A percentile compares a stretch with the other conserved stretches of the same genome.
Conservation (phyloP, 2,329 filamentous ascomycete genomes). For the Ophidiomyces ophidiicola region DNA sequence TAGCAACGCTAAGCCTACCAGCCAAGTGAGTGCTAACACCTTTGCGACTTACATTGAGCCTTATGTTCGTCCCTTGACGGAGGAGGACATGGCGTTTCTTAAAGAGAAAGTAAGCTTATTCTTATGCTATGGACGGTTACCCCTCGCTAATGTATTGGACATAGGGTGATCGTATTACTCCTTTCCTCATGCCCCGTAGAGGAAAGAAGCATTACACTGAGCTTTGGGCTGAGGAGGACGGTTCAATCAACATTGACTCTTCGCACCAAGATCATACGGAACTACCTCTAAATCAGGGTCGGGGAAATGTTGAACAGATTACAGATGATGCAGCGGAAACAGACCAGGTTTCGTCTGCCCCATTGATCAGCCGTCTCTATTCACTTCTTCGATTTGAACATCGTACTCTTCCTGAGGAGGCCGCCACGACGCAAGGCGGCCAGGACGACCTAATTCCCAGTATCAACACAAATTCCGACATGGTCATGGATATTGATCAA, state of each 20-base stretch:
- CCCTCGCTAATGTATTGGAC: constrained; percentile 19
- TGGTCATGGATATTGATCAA: constrained; percentile 36
- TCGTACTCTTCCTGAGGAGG: constrained; percentile 42
- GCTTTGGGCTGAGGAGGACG: constrained; percentile 89
- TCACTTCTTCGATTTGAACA: constrained; percentile 68
- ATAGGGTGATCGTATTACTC: constrained; percentile 62
- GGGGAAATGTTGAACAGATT: constrained; percentile 76
- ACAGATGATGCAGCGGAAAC: constrained; percentile 77
- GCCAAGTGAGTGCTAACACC: constrained; percentile 85
- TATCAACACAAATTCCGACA: constrained; percentile 34
- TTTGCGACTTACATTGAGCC: constrained; percentile 90
- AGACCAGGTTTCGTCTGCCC: constrained; percentile 78
- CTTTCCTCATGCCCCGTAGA: constrained; percentile 75
- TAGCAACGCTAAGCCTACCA: constrained; percentile 81
- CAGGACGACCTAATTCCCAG: constrained; percentile 29
- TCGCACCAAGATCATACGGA: constrained; percentile 51
- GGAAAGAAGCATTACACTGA: constrained; percentile 80
- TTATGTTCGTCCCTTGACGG: constrained; percentile 75
- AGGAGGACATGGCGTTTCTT: constrained; percentile 88
- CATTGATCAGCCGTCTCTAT: constrained; percentile 69
- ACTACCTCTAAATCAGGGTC: constrained; percentile 65
- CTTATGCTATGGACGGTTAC: constrained; percentile 1
- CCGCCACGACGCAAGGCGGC: constrained; percentile 45
- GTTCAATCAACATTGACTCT: constrained; percentile 59
- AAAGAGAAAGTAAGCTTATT: constrained; percentile 53